Evolutionary conservation across 2,329 filamentous ascomycete genomes (phyloP), one percentile per base, ranked within the genome.

Genomic region (Pestalotiopsis fici): DNA sequence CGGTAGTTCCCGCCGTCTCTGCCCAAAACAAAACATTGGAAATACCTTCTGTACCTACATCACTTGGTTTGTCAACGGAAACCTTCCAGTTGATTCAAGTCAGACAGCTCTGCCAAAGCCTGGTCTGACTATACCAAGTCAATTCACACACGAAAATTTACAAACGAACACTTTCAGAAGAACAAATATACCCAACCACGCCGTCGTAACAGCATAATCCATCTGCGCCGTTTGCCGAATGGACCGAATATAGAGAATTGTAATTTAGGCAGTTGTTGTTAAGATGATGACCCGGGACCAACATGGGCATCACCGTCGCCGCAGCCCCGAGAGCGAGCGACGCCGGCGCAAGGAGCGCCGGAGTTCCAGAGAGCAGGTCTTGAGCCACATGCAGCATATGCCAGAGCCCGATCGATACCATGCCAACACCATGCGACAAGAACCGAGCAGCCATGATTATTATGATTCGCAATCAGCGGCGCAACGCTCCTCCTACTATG

Each of bases 301-400:
- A 75, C 80, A 57, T 57, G 55, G 55, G 57, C 25, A 82, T 78
- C 59, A 62, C n/a, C 85, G 85, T 77, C 84, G 83, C 74, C 83
- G 86, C 81, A 88, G 86, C 79, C 85, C 84, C 66, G 86, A 87
- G 73, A 83, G 83, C 81, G 83, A 82, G 75, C 81, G 84, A 76
- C 84, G 86, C 76, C 84, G 85, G 81, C 80, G 80, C 78, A 81
- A 80, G 74, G 78, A 81, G 65, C 78, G 79, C 59, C 78, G 80
- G 67, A 77, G 80, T 72, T 82, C 81, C 65, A 77, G 77, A 76
- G 81, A 82, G 69, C 78, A 80, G 68, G 61, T 43, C 28, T 77
- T 79, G 63, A 43, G 23, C 67, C 69, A 73, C 56, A 69, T 62
- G 47, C 72, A 74, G 64, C 70, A 72, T 61, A 68, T 74, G 65